These are phyloP conservation scores for Saccharomyces hybrid DNA, from an alignment of 1,139 yeast species.

Conservation along the genomic window DNA sequence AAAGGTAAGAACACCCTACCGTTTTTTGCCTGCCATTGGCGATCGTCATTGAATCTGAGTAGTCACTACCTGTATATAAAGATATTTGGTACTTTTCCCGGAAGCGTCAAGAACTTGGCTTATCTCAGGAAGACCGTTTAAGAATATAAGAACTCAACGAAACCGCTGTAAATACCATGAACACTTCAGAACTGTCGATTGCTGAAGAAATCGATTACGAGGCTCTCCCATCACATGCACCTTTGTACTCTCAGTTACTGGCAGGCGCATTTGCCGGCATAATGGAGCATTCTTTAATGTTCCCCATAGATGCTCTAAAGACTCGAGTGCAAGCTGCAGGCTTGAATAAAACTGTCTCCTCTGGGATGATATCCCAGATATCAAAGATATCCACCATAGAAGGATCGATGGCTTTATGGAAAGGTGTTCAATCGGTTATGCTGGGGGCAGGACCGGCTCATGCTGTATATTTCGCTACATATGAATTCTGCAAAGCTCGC, in stretches of 20 bases:
- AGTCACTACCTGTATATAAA: background rate
- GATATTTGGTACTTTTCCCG: background rate
- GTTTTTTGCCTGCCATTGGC: background rate
- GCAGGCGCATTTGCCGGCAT: conserved; percentile 99
- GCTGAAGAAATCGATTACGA: conserved; percentile 65
- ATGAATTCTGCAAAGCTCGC: conserved; percentile 63
- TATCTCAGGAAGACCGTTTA: background rate
- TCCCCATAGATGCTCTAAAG: conserved; percentile 89
- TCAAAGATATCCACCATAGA: conserved; percentile 77
- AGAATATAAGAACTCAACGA: background rate
- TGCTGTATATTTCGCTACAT: conserved; percentile 94
- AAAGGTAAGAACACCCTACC: background rate
- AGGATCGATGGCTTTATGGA: conserved; percentile 85
- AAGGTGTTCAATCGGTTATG: conserved; percentile 89
- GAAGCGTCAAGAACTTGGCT: background rate
- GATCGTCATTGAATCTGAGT: background rate
- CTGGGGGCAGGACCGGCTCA: conserved; percentile 99
- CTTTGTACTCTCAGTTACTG: conserved; percentile 67
- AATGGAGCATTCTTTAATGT: conserved; percentile 97
- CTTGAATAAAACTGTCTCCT: conserved; percentile 31
- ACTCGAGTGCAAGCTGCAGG: conserved; percentile 72
- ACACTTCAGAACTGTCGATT: conserved; percentile 11
- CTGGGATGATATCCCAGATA: conserved; percentile 49
- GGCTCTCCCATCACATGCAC: conserved; percentile 81
- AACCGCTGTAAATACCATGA: conserved; percentile 5